Percentiles rank a stretch among this genome's conserved stretches.
These are phyloP conservation scores for Eragrostis curvula DNA, from an alignment of 176 grass and related monocot species.

Conservation along the genomic window DNA sequence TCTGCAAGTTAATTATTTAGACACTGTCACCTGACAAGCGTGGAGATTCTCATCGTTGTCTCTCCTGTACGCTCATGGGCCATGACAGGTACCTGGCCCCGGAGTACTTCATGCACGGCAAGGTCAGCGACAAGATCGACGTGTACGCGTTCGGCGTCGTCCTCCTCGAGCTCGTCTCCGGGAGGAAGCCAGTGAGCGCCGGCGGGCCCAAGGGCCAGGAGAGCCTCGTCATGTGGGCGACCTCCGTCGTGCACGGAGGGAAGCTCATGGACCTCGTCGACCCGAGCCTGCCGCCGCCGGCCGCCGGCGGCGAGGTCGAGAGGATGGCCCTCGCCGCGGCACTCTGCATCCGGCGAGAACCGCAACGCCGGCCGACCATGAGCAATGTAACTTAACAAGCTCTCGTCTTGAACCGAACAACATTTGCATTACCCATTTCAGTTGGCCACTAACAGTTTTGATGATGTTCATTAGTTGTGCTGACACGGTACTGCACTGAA, in stretches of 20 bases:
- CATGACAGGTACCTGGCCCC: slow-evolving; percentile 80
- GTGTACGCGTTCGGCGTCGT: slow-evolving; percentile 95
- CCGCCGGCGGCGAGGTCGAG: slow-evolving; percentile 41
- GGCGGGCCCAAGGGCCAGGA: slow-evolving; percentile 66
- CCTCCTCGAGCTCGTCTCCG: slow-evolving; percentile 90
- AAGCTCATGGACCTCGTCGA: slow-evolving; percentile 67
- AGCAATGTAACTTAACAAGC: slow-evolving; percentile 45
- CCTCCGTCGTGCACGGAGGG: slow-evolving; percentile 52
- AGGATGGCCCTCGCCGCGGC: slow-evolving; percentile 76
- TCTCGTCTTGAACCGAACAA: not conserved
- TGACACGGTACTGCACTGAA: not conserved
- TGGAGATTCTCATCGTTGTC: not conserved
- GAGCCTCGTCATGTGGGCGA: slow-evolving; percentile 92
- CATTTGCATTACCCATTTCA: not conserved
- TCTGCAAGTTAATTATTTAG: not conserved
- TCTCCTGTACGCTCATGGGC: no score
- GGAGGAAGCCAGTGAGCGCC: slow-evolving; percentile 77
- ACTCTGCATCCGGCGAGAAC: slow-evolving; percentile 64
- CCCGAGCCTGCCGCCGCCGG: slow-evolving; percentile 32
- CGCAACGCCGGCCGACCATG: slow-evolving; percentile 68
- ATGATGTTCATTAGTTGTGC: not conserved
- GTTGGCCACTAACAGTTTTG: no score
- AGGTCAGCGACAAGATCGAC: slow-evolving; percentile 88
- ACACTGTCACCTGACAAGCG: not conserved
- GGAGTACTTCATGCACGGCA: slow-evolving; percentile 97